Conservation (phyloP, 495 filamentous ascomycete genomes). For the Penicillium goetzii region DNA sequence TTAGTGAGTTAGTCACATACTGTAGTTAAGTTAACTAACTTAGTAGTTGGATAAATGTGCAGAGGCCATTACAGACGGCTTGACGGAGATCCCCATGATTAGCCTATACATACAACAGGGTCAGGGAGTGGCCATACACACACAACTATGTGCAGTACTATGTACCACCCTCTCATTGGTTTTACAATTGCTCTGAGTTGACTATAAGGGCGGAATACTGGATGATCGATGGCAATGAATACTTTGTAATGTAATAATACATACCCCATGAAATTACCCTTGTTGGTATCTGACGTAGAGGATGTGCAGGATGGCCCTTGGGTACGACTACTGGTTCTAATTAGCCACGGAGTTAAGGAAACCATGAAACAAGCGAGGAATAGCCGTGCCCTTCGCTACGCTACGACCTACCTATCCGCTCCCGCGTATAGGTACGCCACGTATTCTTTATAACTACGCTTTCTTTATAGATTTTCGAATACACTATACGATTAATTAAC, state of each 20-base stretch:
- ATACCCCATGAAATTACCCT: background rate
- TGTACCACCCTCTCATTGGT: too few species aligned
- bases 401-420: too few species aligned
- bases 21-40: background rate
- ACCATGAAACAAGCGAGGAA: conserved; percentile 3
- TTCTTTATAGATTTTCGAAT: too few species aligned
- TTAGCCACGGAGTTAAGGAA: conserved; percentile 13
- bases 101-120: background rate
- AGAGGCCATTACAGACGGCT: background rate
- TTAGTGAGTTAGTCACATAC: background rate
- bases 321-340: background rate
- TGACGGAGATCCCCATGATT: background rate
- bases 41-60: background rate
- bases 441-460: too few species aligned
- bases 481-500: too few species aligned
- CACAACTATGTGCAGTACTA: too few species aligned
- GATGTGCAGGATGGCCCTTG: background rate
- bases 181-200: background rate
- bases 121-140: too few species aligned
- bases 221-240: background rate
- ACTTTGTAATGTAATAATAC: background rate
- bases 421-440: too few species aligned
- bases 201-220: too few species aligned
- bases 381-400: too few species aligned
- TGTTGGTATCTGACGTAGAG: background rate